A percentile compares a stretch with the other conserved stretches of the same genome.
phyloP scores from a whole-genome alignment of 495 filamentous ascomycete genomes.

The Penicillium simplicissimum region DNA sequence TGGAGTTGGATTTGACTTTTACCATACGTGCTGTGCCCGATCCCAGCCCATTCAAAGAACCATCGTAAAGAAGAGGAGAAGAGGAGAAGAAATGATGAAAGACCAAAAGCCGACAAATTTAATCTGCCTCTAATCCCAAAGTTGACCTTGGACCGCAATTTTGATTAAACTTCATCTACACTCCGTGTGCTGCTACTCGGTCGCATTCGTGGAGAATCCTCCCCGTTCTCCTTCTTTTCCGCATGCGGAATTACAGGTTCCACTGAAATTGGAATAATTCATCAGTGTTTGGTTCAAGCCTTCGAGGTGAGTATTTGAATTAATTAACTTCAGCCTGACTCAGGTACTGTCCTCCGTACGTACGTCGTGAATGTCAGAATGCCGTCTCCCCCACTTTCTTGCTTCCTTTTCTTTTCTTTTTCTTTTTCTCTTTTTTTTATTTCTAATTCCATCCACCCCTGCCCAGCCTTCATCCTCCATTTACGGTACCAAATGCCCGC shows the following conservation, averaged over 20 bases:
- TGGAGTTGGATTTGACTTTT: slow-evolving; percentile 5
- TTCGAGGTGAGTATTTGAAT: slow-evolving; percentile 22
- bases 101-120: not conserved
- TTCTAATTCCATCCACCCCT: not conserved
- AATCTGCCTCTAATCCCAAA: not conserved
- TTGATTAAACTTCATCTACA: not conserved
- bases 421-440: too few species aligned
- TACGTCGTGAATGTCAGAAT: slow-evolving; percentile 21
- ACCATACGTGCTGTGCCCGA: slow-evolving; percentile 8
- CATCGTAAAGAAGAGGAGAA: not conserved
- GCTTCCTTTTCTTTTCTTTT: not conserved
- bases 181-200: not conserved
- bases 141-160: not conserved
- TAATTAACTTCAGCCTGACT: slow-evolving; percentile 31
- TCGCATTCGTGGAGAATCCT: slow-evolving; percentile 3
- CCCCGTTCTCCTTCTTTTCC: not conserved
- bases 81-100: not conserved
- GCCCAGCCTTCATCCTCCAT: slow-evolving; percentile 4
- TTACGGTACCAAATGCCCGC: slow-evolving; percentile 9
- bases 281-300: slow-evolving; percentile 12
- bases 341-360: slow-evolving; percentile 17
- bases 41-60: not conserved
- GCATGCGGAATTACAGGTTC: not conserved
- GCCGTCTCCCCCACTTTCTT: slow-evolving; percentile 16
- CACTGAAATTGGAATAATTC: slow-evolving; percentile 20